Evolutionary conservation across 257 asterid genomes (phyloP).

Genomic region (Mitragyna speciosa): DNA sequence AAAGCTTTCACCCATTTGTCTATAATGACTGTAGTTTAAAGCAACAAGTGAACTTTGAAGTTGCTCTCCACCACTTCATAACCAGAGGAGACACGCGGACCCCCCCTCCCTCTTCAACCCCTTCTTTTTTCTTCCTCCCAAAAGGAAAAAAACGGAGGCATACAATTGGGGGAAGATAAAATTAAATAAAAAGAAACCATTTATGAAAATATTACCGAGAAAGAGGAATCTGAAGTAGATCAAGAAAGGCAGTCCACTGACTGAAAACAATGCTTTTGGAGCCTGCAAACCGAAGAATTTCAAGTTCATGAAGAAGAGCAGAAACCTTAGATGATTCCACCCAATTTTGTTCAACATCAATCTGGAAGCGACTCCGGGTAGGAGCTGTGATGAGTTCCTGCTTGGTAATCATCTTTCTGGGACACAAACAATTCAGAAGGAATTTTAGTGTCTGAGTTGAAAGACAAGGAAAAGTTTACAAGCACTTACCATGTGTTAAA

Average conservation of each 20-base stretch:
- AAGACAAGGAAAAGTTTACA: background rate
- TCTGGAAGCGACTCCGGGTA: slow-evolving; percentile 79
- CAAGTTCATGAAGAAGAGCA: slow-evolving; percentile 72
- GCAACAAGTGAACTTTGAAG: no score
- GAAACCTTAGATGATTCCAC: slow-evolving; percentile 89
- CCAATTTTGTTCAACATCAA: slow-evolving; percentile 90
- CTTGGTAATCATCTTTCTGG: slow-evolving; percentile 67
- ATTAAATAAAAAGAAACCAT: background rate
- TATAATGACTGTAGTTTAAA: no score
- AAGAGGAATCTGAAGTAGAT: slow-evolving; percentile 88
- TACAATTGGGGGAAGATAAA: background rate
- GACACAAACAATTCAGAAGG: slow-evolving; percentile 16
- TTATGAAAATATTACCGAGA: slow-evolving; percentile 50
- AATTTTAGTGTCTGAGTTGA: background rate
- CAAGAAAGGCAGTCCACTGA: slow-evolving; percentile 98
- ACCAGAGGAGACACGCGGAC: no score
- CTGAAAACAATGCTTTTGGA: slow-evolving; percentile 94
- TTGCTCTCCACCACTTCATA: no score
- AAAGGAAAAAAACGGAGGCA: background rate
- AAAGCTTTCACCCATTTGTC: no score
- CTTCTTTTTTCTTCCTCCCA: no score
- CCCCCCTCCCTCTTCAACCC: no score
- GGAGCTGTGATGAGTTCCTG: slow-evolving; percentile 96
- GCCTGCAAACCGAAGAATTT: slow-evolving; percentile 43
- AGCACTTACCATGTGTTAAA: background rate